Percentiles rank a stretch among this genome's conserved stretches.
Conservation (phyloP, 1,139 yeast species). For the Spencermartinsiella ligniputridi region DNA sequence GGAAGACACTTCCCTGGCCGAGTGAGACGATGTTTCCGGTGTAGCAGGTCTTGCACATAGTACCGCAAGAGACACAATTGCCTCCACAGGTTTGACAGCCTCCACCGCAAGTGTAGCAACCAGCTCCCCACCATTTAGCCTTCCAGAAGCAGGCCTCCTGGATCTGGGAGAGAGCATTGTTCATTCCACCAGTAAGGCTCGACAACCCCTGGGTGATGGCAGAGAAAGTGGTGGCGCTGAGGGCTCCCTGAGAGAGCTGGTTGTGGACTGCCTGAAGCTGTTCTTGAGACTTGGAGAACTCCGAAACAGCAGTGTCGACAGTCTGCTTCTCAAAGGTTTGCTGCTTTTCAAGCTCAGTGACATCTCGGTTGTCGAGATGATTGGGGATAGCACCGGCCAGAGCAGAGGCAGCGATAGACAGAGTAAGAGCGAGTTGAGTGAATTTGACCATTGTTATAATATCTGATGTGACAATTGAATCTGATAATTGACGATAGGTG, state of each 20-base stretch:
- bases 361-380: neutral
- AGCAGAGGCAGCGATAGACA: neutral
- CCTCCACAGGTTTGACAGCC: neutral
- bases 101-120: constrained; percentile 4
- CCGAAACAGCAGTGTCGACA: neutral
- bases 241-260: neutral
- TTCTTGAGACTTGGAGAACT: neutral
- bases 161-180: constrained; percentile 16
- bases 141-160: constrained; percentile 12
- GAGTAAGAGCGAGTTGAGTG: neutral
- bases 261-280: neutral
- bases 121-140: constrained; percentile 1
- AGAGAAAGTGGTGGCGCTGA: neutral
- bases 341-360: neutral
- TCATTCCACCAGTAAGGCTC: constrained; percentile 6
- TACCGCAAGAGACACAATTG: neutral
- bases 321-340: neutral
- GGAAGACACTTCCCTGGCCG: neutral
- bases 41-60: neutral
- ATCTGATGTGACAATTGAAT: too few relatives aligned
- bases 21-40: neutral
- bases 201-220: neutral
- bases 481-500: too few relatives aligned
- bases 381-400: neutral
- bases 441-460: neutral